Percentiles rank a stretch among this genome's conserved stretches.
phyloP scores from a whole-genome alignment of 768 basidiomycete species.

The Hypholoma fasciculare region DNA sequence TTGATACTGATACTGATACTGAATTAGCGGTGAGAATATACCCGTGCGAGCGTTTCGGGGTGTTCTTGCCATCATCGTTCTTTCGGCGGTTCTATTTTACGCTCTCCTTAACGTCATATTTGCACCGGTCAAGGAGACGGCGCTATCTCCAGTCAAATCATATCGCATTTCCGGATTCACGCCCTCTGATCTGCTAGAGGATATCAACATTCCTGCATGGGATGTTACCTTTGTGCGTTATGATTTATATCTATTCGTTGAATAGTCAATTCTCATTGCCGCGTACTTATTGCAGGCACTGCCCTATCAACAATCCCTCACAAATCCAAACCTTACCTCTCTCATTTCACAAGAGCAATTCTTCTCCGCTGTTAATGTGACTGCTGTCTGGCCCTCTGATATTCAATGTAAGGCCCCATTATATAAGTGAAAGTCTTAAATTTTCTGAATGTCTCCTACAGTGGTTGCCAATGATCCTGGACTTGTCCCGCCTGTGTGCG shows the following conservation, averaged over 20 bases:
- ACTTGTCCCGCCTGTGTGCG: background rate
- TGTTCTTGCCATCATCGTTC: background rate
- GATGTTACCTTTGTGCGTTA: background rate
- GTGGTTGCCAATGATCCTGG: background rate
- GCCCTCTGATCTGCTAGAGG: background rate
- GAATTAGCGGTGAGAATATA: background rate
- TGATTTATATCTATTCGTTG: background rate
- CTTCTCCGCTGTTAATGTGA: background rate
- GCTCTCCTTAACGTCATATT: background rate
- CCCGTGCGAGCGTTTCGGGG: background rate
- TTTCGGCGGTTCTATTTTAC: background rate
- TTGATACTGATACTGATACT: background rate
- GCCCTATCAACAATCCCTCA: background rate
- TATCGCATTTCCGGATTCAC: background rate
- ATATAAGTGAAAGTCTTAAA: background rate
- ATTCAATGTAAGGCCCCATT: background rate
- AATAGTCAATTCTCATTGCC: background rate
- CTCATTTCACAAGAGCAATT: background rate
- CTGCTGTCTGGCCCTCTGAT: background rate
- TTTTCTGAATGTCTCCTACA: background rate
- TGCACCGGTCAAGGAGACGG: background rate
- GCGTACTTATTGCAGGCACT: background rate
- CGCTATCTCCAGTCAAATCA: background rate
- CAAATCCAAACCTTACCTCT: background rate
- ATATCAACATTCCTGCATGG: background rate